A percentile compares a stretch with the other conserved stretches of the same genome.
Conservation (phyloP, 345 rosid species). For the Aquilaria malaccensis region DNA sequence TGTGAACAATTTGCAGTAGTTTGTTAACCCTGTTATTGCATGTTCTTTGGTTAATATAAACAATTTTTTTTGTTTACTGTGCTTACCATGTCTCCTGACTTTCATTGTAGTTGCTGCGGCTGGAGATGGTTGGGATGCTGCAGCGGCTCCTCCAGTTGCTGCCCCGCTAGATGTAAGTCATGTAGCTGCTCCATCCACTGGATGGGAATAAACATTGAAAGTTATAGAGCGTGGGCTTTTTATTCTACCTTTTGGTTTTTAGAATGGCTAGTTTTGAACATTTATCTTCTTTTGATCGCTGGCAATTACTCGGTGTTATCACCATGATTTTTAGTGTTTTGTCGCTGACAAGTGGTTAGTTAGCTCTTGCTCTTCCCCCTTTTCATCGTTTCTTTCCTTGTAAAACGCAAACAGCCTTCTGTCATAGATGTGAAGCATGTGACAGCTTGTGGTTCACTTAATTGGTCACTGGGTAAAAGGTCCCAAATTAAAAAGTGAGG, state of each 20-base stretch:
- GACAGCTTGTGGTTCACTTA: no score
- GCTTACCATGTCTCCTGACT: background rate
- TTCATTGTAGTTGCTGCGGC: conserved; percentile 14
- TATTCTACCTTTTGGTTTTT: conserved; percentile 11
- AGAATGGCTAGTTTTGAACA: conserved; percentile 14
- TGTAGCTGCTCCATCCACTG: conserved; percentile 11
- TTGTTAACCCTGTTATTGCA: background rate
- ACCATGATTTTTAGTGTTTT: no score
- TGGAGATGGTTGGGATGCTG: conserved; percentile 45
- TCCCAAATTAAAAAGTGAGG: no score
- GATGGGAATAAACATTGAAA: conserved; percentile 35
- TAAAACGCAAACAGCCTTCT: no score
- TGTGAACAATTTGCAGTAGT: no score
- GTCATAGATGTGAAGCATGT: no score
- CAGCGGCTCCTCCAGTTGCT: conserved; percentile 20
- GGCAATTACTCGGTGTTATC: background rate
- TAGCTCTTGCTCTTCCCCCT: no score
- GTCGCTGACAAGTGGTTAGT: no score
- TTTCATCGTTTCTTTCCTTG: no score
- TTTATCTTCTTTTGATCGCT: conserved; percentile 10
- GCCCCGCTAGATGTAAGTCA: background rate
- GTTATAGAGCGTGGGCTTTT: conserved; percentile 12
- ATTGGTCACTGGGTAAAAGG: no score
- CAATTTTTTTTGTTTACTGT: background rate
- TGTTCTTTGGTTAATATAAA: background rate